phyloP scores from a whole-genome alignment of 768 basidiomycete genomes.

The Podaxis carcinomalis region DNA sequence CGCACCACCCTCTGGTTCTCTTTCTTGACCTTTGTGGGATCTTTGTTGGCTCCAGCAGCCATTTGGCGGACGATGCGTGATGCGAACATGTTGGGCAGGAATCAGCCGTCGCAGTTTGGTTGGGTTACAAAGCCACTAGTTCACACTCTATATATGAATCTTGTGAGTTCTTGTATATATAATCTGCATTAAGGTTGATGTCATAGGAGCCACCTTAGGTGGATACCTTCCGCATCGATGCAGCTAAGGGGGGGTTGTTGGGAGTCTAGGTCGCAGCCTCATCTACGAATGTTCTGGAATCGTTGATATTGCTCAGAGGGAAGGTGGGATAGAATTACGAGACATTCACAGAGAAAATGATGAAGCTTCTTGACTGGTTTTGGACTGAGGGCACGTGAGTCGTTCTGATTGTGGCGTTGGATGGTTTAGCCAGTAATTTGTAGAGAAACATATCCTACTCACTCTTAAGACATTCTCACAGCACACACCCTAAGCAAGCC shows the following conservation, averaged over 20 bases:
- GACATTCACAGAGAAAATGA: no score
- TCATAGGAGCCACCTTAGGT: slow-evolving; percentile 4
- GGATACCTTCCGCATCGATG: slow-evolving; percentile 1
- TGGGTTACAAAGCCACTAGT: neutral
- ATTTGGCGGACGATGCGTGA: slow-evolving; percentile 9
- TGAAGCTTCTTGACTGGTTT: no score
- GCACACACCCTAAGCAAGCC: no score
- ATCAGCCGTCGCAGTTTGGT: neutral
- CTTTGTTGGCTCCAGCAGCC: slow-evolving; percentile 8
- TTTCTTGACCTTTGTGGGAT: neutral
- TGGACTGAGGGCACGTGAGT: no score
- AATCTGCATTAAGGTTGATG: neutral
- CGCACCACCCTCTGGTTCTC: slow-evolving; percentile 9
- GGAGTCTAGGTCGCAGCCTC: neutral
- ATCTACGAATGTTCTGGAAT: neutral
- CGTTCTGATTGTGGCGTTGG: no score
- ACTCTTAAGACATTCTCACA: no score
- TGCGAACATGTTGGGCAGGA: slow-evolving; percentile 1
- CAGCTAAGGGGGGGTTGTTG: neutral
- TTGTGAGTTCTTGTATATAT: neutral
- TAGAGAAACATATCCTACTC: no score
- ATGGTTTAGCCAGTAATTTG: no score
- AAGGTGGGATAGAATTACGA: neutral
- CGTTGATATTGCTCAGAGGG: neutral
- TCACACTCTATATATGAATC: neutral